Base-by-base conservation (phyloP, 2,329 filamentous ascomycete species). In the Fusarium sp. region DNA sequence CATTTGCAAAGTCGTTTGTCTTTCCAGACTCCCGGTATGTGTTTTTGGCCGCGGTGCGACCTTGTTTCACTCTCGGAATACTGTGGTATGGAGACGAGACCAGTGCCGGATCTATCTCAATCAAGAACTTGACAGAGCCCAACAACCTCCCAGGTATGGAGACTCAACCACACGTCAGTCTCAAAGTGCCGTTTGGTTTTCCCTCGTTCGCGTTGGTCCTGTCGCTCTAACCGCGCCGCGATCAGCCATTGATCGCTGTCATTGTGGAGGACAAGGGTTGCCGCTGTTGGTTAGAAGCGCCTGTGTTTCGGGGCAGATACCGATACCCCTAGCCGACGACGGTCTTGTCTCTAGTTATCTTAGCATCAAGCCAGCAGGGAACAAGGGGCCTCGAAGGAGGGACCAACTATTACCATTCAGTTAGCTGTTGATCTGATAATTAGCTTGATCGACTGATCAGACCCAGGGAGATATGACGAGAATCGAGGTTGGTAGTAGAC, bases 291-390 rank as follows among this genome's bases (percentile, higher is more conserved):
- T 64, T 45, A 34, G 55, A 66, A 67, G 67, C 63, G 65, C 44
- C 60, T 71, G 62, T 70, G 73, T 75, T 75, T 75, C 69, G 73
- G 69, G 65, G 60, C 55, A 41, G 45, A 58, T 69, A 59, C 63
- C 57, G 67, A 65, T 74, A 53, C 67, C 71, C 73, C 71, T 70
- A 72, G 68, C 67, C 67, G 64, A 70, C 53, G 58, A 62, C 59
- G 61, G 51, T 65, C 61, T 63, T 68, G 67, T 67, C 60, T 74
- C 71, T 53, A 65, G 49, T 60, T 42, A 60, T n/a, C 50, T 65
- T 54, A 74, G 71, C 59, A 65, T 73, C 61, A 46, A 62, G 54
- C 70, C 55, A 61, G 57, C 72, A 74, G 66, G 72, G 72, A 69
- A 65, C 68, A 70, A 58, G 70, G 67, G 54, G 54, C 60, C 49